phyloP scores from a whole-genome alignment of 345 rosid species.

The Citrus trifoliata region DNA sequence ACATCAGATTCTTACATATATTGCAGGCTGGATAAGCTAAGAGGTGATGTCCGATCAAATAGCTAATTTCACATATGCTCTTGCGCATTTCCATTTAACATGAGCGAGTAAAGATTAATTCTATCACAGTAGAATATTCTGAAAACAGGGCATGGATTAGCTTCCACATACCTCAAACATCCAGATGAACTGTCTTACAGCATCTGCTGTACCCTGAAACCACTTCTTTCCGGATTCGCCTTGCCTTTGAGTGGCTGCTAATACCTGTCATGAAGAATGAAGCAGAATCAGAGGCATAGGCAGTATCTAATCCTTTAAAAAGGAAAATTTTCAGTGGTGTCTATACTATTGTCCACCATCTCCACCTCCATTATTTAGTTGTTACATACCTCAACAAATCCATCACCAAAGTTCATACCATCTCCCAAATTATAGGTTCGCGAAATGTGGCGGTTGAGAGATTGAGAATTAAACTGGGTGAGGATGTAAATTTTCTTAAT shows the following conservation, averaged over 20 bases:
- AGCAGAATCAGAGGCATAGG: slow-evolving; percentile 13
- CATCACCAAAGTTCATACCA: slow-evolving; percentile 79
- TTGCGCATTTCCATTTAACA: background rate
- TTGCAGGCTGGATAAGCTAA: background rate
- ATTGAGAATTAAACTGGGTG: slow-evolving; percentile 87
- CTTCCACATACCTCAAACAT: slow-evolving; percentile 54
- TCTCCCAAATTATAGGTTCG: slow-evolving; percentile 75
- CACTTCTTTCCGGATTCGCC: slow-evolving; percentile 80
- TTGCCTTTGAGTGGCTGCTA: slow-evolving; percentile 82
- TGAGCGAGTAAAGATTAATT: background rate
- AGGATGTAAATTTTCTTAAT: slow-evolving; percentile 71
- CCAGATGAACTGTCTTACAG: slow-evolving; percentile 86
- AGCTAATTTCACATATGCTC: too few species aligned
- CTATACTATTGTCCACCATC: background rate
- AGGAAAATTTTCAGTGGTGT: background rate
- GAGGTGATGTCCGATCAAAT: background rate
- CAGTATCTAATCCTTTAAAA: background rate
- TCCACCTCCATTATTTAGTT: background rate
- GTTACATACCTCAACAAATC: slow-evolving; percentile 74
- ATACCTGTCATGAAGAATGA: slow-evolving; percentile 42
- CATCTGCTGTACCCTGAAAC: slow-evolving; percentile 96
- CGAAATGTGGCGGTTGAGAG: slow-evolving; percentile 84
- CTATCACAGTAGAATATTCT: background rate
- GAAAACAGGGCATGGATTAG: slow-evolving; percentile 7
- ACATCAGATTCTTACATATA: background rate